Evolutionary conservation across 2,329 filamentous ascomycete species (phyloP).

Genomic region (Capronia coronata): DNA sequence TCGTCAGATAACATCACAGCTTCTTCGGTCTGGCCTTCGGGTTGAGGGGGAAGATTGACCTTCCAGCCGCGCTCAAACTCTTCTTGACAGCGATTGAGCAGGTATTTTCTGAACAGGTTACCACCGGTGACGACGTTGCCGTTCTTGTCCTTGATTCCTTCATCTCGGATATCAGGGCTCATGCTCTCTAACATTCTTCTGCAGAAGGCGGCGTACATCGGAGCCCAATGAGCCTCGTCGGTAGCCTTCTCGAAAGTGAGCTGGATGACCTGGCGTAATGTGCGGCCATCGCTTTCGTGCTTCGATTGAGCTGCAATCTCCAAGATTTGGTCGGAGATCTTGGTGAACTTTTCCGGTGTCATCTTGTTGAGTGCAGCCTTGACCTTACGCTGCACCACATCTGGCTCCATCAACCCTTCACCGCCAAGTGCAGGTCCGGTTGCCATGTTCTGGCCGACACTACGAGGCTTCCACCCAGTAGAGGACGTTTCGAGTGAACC

Average conservation of each 20-base stretch:
- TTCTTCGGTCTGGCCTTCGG: constrained; percentile 66
- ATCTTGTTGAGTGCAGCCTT: constrained; percentile 99
- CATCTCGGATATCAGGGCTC: constrained; percentile 90
- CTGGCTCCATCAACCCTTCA: constrained; percentile 67
- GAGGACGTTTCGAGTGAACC: constrained; percentile 67
- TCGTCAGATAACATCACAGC: constrained; percentile 85
- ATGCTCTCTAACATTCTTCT: constrained; percentile 94
- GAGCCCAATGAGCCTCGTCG: constrained; percentile 96
- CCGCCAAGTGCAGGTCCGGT: constrained; percentile 45
- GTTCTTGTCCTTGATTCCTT: constrained; percentile 85
- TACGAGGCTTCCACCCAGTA: constrained; percentile 86
- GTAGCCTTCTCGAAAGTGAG: constrained; percentile 99
- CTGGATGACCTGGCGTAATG: constrained; percentile 94
- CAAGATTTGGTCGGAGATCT: constrained; percentile 87
- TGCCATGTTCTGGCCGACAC: constrained; percentile 47
- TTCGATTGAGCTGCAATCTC: constrained; percentile 90
- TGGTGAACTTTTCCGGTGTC: constrained; percentile 98
- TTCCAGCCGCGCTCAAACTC: constrained; percentile 99
- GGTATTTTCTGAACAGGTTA: constrained; percentile 93
- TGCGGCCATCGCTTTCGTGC: constrained; percentile 88
- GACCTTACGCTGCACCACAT: constrained; percentile 96
- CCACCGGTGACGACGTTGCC: constrained; percentile 86
- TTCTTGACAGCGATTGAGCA: constrained; percentile 96
- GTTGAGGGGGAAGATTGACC: constrained; percentile 70
- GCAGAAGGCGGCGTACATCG: constrained; percentile 98